phyloP scores from a whole-genome alignment of 176 grass and related monocot species.

The Oryza officinalis region DNA sequence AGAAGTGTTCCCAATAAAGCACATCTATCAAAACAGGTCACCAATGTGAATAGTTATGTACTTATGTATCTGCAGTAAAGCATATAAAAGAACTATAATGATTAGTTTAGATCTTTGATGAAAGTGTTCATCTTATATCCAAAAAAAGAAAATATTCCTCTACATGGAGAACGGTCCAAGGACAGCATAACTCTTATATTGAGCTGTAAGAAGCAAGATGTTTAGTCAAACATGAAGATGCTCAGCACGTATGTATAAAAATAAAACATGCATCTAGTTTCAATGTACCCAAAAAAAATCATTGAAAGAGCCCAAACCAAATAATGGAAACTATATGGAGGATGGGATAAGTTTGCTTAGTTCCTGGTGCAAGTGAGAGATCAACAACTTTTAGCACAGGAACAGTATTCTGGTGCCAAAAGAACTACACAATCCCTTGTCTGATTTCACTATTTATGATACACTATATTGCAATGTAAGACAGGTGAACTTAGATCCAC shows the following conservation, averaged over 20 bases:
- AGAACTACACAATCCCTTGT: neutral
- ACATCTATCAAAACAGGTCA: neutral
- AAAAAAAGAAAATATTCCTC: neutral
- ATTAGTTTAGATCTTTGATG: conserved; percentile 1
- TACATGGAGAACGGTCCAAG: neutral
- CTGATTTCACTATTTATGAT: neutral
- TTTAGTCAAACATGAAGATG: conserved; percentile 5
- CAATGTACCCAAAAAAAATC: neutral
- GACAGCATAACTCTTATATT: neutral
- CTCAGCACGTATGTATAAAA: neutral
- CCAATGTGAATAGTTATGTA: conserved; percentile 4
- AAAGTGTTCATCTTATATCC: neutral
- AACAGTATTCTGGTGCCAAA: neutral
- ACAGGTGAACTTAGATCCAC: neutral
- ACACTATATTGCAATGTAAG: neutral
- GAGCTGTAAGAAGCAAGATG: neutral
- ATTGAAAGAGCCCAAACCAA: neutral
- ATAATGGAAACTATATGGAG: neutral
- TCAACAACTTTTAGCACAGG: neutral
- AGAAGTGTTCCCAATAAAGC: neutral
- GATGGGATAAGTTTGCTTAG: conserved; percentile 9
- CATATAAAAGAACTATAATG: neutral
- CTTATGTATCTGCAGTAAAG: neutral
- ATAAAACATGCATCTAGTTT: neutral
- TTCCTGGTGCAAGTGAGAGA: neutral